Evolutionary conservation across 202 grass and related monocot genomes (phyloP), one percentile per base, ranked within the genome.

Genomic region (Hordeum pubiflorum): DNA sequence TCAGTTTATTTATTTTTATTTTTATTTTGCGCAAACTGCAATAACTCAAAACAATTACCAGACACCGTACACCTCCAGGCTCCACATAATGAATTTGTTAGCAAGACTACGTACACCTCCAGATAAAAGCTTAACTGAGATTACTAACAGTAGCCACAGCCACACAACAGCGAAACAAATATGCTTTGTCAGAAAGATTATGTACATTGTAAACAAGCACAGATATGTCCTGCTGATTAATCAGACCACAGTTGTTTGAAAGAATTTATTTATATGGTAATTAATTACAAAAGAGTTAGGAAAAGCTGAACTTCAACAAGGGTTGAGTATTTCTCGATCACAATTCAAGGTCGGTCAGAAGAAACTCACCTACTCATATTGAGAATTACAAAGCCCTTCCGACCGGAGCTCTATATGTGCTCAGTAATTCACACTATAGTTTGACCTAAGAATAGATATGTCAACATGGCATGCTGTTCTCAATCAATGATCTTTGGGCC

Each of bases 271-370:
- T 62, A 82, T 26, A 83, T 86, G 61, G 69, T 86, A 89, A 79
- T 89, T 89, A 89, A 79, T 89, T 89, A 89, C 79, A 89, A 31
- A 57, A 61, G 68, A 63, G 68, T 83, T 56, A 75, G 54, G 52
- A 21, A 82, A 75, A 80, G 52, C 68, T 74, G 83, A 74, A 74
- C 50, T 73, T 79, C 74, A 89, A 69, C 74, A 83, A 34, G 79
- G 69, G 33, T 52, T 22, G 32, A 73, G 67, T 74, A 78, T 41
- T 81, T 77, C 34, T 74, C 66, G 26, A 60, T 60, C 75, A 56
- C 21, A 74, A 69, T 69, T 79, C 26, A 86, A 69, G 69, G 75
- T 72, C 23, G 15, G 24, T 58, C 72, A 38, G 71, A 69, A 75
- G 58, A 34, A 72, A 88, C 37, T 85, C 64, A 50, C 78, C 78